Base-by-base conservation (phyloP, 2,329 filamentous ascomycete species). In the Paecilomyces fulvus region DNA sequence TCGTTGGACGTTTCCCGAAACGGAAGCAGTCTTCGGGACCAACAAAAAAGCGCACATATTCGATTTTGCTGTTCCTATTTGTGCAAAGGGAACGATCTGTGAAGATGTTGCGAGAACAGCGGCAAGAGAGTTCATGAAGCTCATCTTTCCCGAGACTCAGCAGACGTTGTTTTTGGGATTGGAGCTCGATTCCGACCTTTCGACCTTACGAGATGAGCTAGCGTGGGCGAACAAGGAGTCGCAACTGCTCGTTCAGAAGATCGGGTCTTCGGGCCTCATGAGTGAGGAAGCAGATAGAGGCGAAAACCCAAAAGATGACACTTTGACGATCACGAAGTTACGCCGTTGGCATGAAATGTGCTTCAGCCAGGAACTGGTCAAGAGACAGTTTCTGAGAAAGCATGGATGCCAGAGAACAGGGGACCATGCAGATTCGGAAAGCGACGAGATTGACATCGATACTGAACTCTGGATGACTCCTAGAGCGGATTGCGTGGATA, bases 61-160 rank as follows among this genome's bases (percentile, higher is more conserved):
- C 49, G 60, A 63, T 20, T 61, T 63, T n/a, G 58, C 60, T 8
- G 61, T 63, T 7, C 64, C 64, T 1, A 58, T 66, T 28, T 66
- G 64, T 49, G 30, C 55, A n/a, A 55, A 46, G 3, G 49, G 55
- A 10, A 56, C 53, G 3, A 49, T 61, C 5, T 65, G 64, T 31
- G 60, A 65, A 25, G 58, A 62, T 52, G 57, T 59, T 7, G 63
- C 64, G 4, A 52, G 58, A 1, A 60, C 58, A 4, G 59, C 64
- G 4, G 55, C 58, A 2, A 55, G 52, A n/a, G 53, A 57, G 46
- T 65, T 64, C 28, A 49, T 65, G 5, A 56, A 60, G 10, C 55
- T 58, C 8, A 21, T 61, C 5, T 58, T 59, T 17, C 54, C 57
- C 3, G 37, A n/a, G 10, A 31, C 30, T 11, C 25, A 53, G 12